Evolutionary conservation across 2,329 filamentous ascomycete species (phyloP).

Genomic region (Fusarium begoniae): DNA sequence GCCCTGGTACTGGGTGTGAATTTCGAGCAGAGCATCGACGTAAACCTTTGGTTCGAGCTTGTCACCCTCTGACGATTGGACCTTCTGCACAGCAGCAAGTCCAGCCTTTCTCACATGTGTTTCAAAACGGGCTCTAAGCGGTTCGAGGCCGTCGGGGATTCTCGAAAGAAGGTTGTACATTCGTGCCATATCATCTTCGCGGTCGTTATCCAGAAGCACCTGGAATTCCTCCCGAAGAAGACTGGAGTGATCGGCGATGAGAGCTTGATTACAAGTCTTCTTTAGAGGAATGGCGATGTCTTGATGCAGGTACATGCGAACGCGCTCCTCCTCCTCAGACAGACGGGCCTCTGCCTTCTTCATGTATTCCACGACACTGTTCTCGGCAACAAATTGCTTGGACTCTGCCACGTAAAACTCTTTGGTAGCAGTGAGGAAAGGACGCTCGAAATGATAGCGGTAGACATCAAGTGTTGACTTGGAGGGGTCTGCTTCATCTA

Average conservation of each 20-base stretch:
- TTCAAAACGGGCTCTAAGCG: constrained; percentile 87
- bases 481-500: constrained; percentile 91
- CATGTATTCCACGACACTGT: constrained; percentile 99
- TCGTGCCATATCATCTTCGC: constrained; percentile 92
- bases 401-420: constrained; percentile 92
- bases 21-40: constrained; percentile 92
- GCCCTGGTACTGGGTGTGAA: constrained; percentile 91
- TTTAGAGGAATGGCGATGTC: constrained; percentile 89
- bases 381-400: constrained; percentile 92
- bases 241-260: constrained; percentile 87
- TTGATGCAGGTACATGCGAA: constrained; percentile 87
- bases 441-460: constrained; percentile 88
- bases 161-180: constrained; percentile 94
- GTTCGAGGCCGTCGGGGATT: constrained; percentile 91
- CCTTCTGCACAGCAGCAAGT: constrained; percentile 87
- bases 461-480: constrained; percentile 98
- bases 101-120: constrained; percentile 92
- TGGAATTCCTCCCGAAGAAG: constrained; percentile 97
- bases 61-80: constrained; percentile 84
- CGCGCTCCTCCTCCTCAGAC: constrained; percentile 92
- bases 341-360: constrained; percentile 95
- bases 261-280: constrained; percentile 85
- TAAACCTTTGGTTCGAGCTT: constrained; percentile 96
- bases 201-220: constrained; percentile 89
- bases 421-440: constrained; percentile 86